A percentile compares a stretch with the other conserved stretches of the same genome.
Conservation (phyloP, 1,139 yeast genomes). For the Debaryomyces fabryi region DNA sequence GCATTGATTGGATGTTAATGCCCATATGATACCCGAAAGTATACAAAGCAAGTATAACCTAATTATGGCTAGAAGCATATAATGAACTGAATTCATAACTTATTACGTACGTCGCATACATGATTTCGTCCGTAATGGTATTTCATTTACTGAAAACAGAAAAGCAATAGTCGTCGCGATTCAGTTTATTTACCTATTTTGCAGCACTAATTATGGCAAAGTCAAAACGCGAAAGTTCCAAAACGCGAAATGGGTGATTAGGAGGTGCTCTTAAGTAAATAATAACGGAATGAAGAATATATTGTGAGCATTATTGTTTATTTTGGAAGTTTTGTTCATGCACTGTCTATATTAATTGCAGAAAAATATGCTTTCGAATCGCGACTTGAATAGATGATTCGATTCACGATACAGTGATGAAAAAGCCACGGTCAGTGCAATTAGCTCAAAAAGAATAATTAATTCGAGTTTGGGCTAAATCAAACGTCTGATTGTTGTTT, state of each 20-base stretch:
- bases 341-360: neutral
- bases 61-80: neutral
- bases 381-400: neutral
- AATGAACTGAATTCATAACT: neutral
- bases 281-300: neutral
- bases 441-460: slow-evolving; percentile 4
- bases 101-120: neutral
- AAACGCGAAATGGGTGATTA: slow-evolving; percentile 1
- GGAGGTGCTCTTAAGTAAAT: neutral
- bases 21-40: neutral
- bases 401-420: neutral
- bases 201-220: slow-evolving; percentile 1
- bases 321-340: neutral
- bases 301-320: neutral
- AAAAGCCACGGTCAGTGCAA: slow-evolving; percentile 2
- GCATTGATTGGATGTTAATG: neutral
- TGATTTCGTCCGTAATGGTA: slow-evolving; percentile 2
- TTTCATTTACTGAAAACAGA: slow-evolving; percentile 5
- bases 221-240: slow-evolving; percentile 5
- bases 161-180: slow-evolving; percentile 2
- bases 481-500: slow-evolving; percentile 4
- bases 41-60: neutral
- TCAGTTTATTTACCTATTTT: slow-evolving; percentile 5
- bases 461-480: neutral
- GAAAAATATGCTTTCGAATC: neutral